Base-by-base conservation (phyloP, 164 flowering plant genomes). In the Annona squamosa region DNA sequence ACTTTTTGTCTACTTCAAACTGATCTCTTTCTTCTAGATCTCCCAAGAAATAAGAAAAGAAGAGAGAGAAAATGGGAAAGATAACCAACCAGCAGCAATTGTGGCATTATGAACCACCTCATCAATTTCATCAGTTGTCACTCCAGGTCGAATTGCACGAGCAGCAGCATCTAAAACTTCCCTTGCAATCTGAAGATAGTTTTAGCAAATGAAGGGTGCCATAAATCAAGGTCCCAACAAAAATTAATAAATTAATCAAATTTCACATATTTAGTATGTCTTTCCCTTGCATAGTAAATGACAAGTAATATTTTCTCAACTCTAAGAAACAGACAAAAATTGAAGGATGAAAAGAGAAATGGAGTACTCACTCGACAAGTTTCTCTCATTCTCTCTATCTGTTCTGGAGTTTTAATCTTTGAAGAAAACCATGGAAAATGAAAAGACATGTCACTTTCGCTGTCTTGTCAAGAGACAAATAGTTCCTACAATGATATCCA, bases 111-210 rank as follows among this genome's bases (percentile, higher is more conserved):
- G 98, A 78, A 91, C 99, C 74, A 90, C 97, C 70, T 82, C 77
- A 84, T 95, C 99, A 83, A 95, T 93, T 84, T 91, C 97, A 84
- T 95, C 99, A 63, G 99, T 93, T 68, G 99, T 95, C 71, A 95
- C 87, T 56, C 99, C 99, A 72, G 98, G 99, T 71, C 79, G 80
- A 78, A 95, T 88, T 37, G 87, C 78, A 63, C 95, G 85, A 74
- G 97, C 99, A 78, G 97, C 98, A 43, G 90, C 94, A 87, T 95
- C 99, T 80, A 95, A 79, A 77, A 90, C 98, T 81, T 93, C 93
- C 81, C 99, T 87, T 17, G 88, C 98, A 79, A 95, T 88, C 98
- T 95, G 84, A 68, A 71, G 67, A 70, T 19, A 67, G 69, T 57
- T 70, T 63, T 59, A 59, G 52, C 41, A 56, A 18, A 16, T 5